phyloP scores from a whole-genome alignment of 805 yeast genomes.

The Millerozyma acaciae region DNA sequence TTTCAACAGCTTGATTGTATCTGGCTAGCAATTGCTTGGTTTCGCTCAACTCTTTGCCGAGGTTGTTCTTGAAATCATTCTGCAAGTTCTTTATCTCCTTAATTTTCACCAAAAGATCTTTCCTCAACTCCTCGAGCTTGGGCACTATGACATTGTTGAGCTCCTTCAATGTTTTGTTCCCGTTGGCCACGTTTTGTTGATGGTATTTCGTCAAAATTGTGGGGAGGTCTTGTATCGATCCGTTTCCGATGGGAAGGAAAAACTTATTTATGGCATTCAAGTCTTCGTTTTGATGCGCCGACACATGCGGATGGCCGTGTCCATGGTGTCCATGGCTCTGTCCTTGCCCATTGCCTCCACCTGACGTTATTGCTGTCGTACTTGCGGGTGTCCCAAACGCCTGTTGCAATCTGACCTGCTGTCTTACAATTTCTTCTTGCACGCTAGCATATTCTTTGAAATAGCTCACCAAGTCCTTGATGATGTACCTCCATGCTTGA shows the following conservation, averaged over 20 bases:
- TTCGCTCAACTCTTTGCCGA: conserved; percentile 52
- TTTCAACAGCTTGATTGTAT: conserved; percentile 61
- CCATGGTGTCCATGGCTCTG: conserved; percentile 9
- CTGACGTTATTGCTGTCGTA: conserved; percentile 3
- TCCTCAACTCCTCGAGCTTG: conserved; percentile 51
- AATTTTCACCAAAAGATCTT: conserved; percentile 78
- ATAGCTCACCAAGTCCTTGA: conserved; percentile 70
- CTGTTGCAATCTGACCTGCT: conserved; percentile 74
- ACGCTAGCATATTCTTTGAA: conserved; percentile 76
- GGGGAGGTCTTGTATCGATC: conserved; percentile 79
- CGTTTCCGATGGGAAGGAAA: conserved; percentile 70
- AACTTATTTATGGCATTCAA: conserved; percentile 39
- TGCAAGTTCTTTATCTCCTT: conserved; percentile 80
- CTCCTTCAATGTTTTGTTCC: conserved; percentile 46
- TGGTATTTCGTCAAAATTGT: conserved; percentile 53
- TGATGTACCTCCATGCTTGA: conserved; percentile 79
- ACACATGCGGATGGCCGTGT: conserved; percentile 1
- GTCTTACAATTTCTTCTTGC: conserved; percentile 85
- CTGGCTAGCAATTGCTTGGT: conserved; percentile 38
- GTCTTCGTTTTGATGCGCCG: conserved; percentile 17
- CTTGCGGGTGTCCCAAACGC: conserved; percentile 46
- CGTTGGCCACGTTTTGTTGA: conserved; percentile 35
- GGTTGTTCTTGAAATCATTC: conserved; percentile 78
- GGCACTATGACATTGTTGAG: conserved; percentile 48
- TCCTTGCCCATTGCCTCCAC: conserved; percentile 4